These are phyloP conservation scores for Purshia tridentata DNA, from an alignment of 306 rosid genomes.

Conservation along the genomic window DNA sequence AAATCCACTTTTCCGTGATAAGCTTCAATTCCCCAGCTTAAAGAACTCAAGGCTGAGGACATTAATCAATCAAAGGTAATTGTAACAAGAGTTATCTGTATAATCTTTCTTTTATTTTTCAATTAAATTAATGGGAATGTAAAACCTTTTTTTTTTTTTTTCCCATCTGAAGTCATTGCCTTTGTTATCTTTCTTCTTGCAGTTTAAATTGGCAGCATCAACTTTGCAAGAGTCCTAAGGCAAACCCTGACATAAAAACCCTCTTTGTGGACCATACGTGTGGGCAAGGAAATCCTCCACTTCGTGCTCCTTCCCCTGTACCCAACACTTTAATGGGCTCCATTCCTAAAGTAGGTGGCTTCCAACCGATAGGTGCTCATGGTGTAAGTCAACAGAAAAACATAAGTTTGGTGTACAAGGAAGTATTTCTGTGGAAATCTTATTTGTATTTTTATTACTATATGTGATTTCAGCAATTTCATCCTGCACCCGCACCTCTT, in stretches of 20 bases:
- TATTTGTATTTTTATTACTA: slow-evolving; percentile 3
- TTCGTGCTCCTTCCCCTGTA: slow-evolving; percentile 74
- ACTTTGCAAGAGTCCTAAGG: slow-evolving; percentile 67
- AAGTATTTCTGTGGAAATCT: neutral
- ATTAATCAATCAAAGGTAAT: slow-evolving; percentile 71
- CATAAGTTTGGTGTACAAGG: neutral
- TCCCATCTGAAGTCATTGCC: neutral
- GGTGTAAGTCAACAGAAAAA: slow-evolving; percentile 38
- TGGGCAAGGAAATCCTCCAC: slow-evolving; percentile 47
- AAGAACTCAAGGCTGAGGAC: slow-evolving; percentile 68
- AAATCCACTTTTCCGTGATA: slow-evolving; percentile 75
- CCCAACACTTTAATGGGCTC: slow-evolving; percentile 56
- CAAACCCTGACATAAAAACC: slow-evolving; percentile 76
- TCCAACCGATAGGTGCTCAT: slow-evolving; percentile 73
- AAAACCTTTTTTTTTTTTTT: neutral
- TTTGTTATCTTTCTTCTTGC: slow-evolving; percentile 6
- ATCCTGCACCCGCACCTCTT: slow-evolving; percentile 58
- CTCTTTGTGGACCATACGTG: slow-evolving; percentile 78
- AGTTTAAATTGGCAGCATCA: slow-evolving; percentile 92
- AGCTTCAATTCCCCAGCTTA: slow-evolving; percentile 70
- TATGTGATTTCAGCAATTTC: slow-evolving; percentile 52
- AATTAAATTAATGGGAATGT: neutral
- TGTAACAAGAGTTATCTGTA: neutral
- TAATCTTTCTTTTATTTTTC: neutral
- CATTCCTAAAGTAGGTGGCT: slow-evolving; percentile 66